Percentiles rank a stretch among this genome's conserved stretches.
These are phyloP conservation scores for Pseudogymnoascus sp. DNA, from an alignment of 2,329 filamentous ascomycete species.

Conservation along the genomic window DNA sequence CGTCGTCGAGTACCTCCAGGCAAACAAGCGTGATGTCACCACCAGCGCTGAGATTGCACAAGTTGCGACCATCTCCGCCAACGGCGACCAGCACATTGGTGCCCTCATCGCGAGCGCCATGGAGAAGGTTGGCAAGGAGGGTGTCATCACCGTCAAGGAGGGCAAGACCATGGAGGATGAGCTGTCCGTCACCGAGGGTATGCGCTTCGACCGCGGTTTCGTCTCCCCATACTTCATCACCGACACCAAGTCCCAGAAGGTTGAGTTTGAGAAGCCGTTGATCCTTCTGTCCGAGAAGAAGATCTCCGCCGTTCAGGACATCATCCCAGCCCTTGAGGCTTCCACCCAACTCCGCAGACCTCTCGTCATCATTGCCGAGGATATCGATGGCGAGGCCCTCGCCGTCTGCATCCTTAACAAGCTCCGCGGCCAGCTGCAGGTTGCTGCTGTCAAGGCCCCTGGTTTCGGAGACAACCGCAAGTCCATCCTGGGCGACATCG, in stretches of 20 bases:
- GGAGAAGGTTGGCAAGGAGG: conserved; percentile 99
- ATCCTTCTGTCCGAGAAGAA: conserved; percentile 99
- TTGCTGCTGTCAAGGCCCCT: conserved; percentile 96
- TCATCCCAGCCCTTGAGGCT: conserved; percentile 93
- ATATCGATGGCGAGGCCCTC: conserved; percentile 96
- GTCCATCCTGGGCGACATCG: conserved; percentile 96
- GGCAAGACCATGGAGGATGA: conserved; percentile 97
- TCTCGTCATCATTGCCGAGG: conserved; percentile 96
- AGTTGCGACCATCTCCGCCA: conserved; percentile 96
- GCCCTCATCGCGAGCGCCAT: conserved; percentile 95
- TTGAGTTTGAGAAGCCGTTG: conserved; percentile 98
- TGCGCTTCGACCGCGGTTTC: conserved; percentile 98
- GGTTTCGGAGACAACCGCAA: conserved; percentile 99
- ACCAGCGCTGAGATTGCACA: conserved; percentile 95
- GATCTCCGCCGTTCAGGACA: conserved; percentile 98
- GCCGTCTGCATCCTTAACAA: conserved; percentile 99
- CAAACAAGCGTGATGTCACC: conserved; percentile 97
- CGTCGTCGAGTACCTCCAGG: conserved; percentile 86
- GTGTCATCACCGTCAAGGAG: conserved; percentile 99
- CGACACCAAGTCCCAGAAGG: conserved; percentile 96
- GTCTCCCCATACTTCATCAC: conserved; percentile 99
- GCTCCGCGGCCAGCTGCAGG: conserved; percentile 97
- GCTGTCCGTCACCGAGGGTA: conserved; percentile 98
- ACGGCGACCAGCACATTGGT: conserved; percentile 91
- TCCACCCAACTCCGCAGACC: conserved; percentile 93